Evolutionary conservation across 495 filamentous ascomycete genomes (phyloP).

Genomic region (Penicillium egyptiacum): DNA sequence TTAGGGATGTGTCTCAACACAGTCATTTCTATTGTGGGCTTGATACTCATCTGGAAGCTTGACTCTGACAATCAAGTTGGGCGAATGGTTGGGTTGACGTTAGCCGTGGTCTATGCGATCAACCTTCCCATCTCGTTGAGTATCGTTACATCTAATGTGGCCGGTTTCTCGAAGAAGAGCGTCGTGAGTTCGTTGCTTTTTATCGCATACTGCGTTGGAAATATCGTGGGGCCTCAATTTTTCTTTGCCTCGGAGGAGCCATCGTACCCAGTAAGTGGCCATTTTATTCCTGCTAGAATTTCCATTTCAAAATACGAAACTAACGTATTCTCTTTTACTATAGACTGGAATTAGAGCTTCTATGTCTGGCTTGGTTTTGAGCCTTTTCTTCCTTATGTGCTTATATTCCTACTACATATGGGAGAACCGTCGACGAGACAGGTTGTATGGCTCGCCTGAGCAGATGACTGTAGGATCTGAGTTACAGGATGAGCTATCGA

Average conservation of each 20-base stretch:
- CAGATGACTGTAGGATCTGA: constrained; percentile 27
- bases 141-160: constrained; percentile 59
- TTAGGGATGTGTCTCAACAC: constrained; percentile 38
- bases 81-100: constrained; percentile 54
- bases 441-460: constrained; percentile 25
- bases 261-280: constrained; percentile 28
- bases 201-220: constrained; percentile 55
- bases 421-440: constrained; percentile 34
- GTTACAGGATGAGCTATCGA: constrained; percentile 33
- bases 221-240: constrained; percentile 45
- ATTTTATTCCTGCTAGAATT: background rate
- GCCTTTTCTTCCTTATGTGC: constrained; percentile 28
- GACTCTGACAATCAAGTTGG: constrained; percentile 52
- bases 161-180: constrained; percentile 40
- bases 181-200: constrained; percentile 28
- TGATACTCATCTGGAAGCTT: constrained; percentile 59
- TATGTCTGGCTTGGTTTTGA: constrained; percentile 32
- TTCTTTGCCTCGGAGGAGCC: constrained; percentile 36
- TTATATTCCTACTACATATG: constrained; percentile 31
- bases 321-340: background rate
- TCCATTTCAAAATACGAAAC: background rate
- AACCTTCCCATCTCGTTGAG: constrained; percentile 57
- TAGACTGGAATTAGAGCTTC: constrained; percentile 39
- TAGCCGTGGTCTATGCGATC: constrained; percentile 51
- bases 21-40: constrained; percentile 48